A percentile compares a stretch with the other conserved stretches of the same genome.
Evolutionary conservation across 139 green algal genomes (phyloP).

Genomic region (Eudorina sp.): DNA sequence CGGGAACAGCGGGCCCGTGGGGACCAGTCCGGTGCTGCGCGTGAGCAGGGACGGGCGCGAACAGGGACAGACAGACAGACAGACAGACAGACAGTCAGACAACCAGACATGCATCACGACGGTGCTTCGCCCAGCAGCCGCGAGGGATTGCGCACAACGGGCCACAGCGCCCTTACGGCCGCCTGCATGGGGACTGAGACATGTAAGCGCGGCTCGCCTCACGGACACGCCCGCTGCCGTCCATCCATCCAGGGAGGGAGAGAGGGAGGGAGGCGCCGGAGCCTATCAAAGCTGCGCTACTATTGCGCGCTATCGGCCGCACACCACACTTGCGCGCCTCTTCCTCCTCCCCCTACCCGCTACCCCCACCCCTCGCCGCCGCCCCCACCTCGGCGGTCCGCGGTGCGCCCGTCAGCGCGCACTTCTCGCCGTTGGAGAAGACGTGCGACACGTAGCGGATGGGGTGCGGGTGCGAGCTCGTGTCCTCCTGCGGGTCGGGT

Average conservation of each 20-base stretch:
- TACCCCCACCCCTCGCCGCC: no score
- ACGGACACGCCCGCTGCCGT: not conserved
- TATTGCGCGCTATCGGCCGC: not conserved
- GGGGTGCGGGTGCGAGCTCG: constrained; percentile 50
- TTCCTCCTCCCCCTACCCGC: no score
- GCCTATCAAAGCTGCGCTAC: not conserved
- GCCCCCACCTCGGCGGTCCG: constrained; percentile 75
- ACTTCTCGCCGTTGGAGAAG: constrained; percentile 74
- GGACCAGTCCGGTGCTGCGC: no score
- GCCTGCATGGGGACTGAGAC: no score
- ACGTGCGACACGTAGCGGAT: constrained; percentile 78
- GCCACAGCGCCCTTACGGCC: no score
- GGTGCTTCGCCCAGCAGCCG: no score
- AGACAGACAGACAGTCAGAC: no score
- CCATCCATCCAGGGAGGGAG: not conserved
- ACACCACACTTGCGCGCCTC: not conserved
- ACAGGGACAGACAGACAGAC: no score
- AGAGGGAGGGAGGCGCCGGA: not conserved
- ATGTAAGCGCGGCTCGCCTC: not conserved
- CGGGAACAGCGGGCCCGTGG: no score
- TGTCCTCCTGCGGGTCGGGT: constrained; percentile 60
- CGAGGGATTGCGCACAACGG: no score
- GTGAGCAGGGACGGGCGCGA: no score
- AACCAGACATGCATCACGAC: no score
- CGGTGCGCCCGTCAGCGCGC: constrained; percentile 69